Percentiles rank a stretch among this genome's conserved stretches.
Conservation (phyloP, 768 basidiomycete genomes). For the Naematelia aurantialba region DNA sequence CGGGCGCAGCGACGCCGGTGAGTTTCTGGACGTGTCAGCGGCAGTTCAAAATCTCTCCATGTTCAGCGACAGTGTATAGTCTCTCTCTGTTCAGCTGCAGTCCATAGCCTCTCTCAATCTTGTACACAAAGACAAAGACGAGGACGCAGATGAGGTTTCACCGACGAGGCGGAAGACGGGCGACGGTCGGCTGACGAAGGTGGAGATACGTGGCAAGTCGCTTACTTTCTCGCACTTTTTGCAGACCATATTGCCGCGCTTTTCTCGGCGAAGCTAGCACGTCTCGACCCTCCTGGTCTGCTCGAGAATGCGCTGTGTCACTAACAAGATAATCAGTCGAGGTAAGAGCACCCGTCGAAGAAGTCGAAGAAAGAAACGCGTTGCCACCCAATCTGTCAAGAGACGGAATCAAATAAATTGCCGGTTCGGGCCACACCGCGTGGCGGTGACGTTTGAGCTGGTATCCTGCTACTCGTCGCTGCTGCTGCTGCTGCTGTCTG, state of each 20-base stretch:
- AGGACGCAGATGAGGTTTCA: no score
- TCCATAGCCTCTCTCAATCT: background rate
- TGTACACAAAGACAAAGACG: background rate
- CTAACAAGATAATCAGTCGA: background rate
- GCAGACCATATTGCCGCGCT: conserved; percentile 47
- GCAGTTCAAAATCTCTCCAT: no score
- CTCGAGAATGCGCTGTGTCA: background rate
- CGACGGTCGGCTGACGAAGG: background rate
- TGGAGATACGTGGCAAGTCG: background rate
- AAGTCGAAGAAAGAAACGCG: background rate
- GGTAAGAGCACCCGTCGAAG: no score
- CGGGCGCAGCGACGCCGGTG: conserved; percentile 47
- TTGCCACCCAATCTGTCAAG: background rate
- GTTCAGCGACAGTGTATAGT: background rate
- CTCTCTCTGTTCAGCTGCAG: no score
- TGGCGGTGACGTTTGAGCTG: background rate
- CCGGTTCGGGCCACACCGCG: background rate
- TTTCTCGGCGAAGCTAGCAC: background rate
- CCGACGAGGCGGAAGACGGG: background rate
- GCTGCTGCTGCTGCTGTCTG: background rate
- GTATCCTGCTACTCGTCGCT: no score
- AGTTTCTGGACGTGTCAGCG: conserved; percentile 35
- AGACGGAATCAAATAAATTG: background rate
- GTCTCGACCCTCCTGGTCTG: no score
- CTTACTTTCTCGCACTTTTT: conserved; percentile 51